These are phyloP conservation scores for Tilletia walkeri DNA, from an alignment of 1,284 basidiomycete genomes.

Conservation along the genomic window DNA sequence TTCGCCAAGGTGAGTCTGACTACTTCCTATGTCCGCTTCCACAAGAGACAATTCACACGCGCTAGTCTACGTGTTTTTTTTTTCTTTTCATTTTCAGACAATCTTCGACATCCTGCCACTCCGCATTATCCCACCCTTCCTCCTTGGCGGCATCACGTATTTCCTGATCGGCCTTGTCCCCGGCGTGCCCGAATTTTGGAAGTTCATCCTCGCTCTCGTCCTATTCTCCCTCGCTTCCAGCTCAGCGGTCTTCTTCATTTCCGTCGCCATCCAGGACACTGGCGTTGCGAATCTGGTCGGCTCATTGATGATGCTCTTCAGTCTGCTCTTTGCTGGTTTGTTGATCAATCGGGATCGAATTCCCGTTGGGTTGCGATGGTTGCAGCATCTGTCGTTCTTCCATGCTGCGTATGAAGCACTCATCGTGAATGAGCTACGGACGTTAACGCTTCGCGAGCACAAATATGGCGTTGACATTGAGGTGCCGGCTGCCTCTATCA, in stretches of 20 bases:
- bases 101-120: constrained; percentile 93
- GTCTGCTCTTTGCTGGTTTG: constrained; percentile 88
- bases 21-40: not conserved
- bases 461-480: constrained; percentile 46
- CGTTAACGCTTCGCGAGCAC: constrained; percentile 80
- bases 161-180: constrained; percentile 88
- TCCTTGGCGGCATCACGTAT: constrained; percentile 93
- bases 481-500: constrained; percentile 39
- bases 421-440: constrained; percentile 89
- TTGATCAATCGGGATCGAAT: constrained; percentile 90
- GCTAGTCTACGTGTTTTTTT: no score
- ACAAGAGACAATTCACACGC: no score
- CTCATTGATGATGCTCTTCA: constrained; percentile 88
- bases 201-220: constrained; percentile 90
- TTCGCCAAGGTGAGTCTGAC: constrained; percentile 69
- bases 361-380: constrained; percentile 71
- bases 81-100: constrained; percentile 60
- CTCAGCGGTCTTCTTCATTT: constrained; percentile 82
- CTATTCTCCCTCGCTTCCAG: constrained; percentile 93
- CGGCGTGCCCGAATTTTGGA: constrained; percentile 86
- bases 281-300: constrained; percentile 90
- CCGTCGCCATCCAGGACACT: constrained; percentile 78
- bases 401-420: constrained; percentile 97
- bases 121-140: constrained; percentile 85
- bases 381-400: constrained; percentile 91